Percentiles rank a stretch among this genome's conserved stretches.
Conservation (phyloP, 1,284 basidiomycete genomes). For the Erythrobasidium hasegawianum region DNA sequence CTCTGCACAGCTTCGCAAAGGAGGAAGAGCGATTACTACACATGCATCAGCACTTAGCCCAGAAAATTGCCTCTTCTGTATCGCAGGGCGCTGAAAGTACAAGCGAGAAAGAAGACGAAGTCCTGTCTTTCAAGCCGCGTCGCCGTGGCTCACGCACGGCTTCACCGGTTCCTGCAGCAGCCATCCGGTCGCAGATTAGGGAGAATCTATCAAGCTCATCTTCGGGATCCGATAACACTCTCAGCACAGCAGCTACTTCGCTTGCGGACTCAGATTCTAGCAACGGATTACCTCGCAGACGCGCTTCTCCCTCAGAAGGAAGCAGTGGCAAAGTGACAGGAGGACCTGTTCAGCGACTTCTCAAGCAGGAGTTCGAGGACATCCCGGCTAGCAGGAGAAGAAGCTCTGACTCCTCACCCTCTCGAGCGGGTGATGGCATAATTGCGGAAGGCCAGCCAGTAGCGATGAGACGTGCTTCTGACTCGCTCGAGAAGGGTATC, state of each 20-base stretch:
- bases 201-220: constrained; percentile 8
- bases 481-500: constrained; percentile 42
- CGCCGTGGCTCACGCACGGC: constrained; percentile 11
- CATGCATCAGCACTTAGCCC: constrained; percentile 6
- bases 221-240: constrained; percentile 3
- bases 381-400: constrained; percentile 14
- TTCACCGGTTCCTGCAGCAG: constrained; percentile 20
- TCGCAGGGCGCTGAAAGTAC: constrained; percentile 5
- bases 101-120: constrained; percentile 24
- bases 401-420: constrained; percentile 7
- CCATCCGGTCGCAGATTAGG: constrained; percentile 16
- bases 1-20: constrained; percentile 68
- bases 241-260: constrained; percentile 18
- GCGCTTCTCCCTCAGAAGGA: constrained; percentile 18
- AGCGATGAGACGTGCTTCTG: constrained; percentile 27
- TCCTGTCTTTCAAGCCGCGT: constrained; percentile 22
- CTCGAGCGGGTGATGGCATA: neutral
- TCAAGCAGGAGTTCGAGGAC: constrained; percentile 27
- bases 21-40: constrained; percentile 35
- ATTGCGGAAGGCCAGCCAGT: constrained; percentile 14
- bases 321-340: neutral
- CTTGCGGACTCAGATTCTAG: constrained; percentile 3
- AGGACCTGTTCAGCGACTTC: constrained; percentile 18
- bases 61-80: constrained; percentile 30
- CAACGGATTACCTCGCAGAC: constrained; percentile 1